Evolutionary conservation across 2,329 filamentous ascomycete genomes (phyloP).

Genomic region (Fusarium luffae): DNA sequence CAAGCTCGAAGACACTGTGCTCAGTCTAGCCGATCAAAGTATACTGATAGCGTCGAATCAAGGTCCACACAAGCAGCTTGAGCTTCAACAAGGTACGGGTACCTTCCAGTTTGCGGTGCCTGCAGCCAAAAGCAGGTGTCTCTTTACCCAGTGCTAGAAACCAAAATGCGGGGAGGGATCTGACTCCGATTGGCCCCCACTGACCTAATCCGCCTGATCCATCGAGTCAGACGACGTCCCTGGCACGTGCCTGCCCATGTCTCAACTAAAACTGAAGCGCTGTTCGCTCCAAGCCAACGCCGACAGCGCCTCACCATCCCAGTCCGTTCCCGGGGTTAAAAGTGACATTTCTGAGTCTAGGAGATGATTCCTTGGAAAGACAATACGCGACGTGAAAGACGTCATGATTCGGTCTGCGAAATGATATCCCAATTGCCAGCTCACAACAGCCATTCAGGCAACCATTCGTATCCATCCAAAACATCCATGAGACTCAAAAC

Average conservation of each 20-base stretch:
- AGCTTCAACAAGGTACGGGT: conserved; percentile 39
- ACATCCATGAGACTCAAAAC: not conserved
- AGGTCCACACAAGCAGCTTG: conserved; percentile 25
- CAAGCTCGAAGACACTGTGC: conserved; percentile 25
- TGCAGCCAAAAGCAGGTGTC: conserved; percentile 30
- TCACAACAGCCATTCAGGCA: not conserved
- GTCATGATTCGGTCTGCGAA: conserved; percentile 33
- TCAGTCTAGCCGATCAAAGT: conserved; percentile 14
- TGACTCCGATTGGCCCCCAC: conserved; percentile 46
- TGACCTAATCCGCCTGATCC: conserved; percentile 45
- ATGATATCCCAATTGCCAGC: conserved; percentile 17
- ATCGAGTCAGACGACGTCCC: conserved; percentile 48
- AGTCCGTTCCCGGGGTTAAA: conserved; percentile 32
- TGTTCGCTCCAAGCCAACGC: conserved; percentile 28
- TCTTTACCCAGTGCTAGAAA: conserved; percentile 34
- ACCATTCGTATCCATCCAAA: conserved; percentile 4
- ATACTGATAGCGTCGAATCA: conserved; percentile 24
- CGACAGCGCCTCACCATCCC: conserved; percentile 35
- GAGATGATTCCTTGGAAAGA: conserved; percentile 33
- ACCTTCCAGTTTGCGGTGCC: conserved; percentile 34
- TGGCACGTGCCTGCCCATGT: conserved; percentile 45
- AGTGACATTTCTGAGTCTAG: conserved; percentile 19
- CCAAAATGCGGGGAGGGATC: conserved; percentile 44
- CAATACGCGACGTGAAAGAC: conserved; percentile 18
- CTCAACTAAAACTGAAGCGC: conserved; percentile 34